Conservation (phyloP, 257 asterid species). For the Penstemon eatonii region DNA sequence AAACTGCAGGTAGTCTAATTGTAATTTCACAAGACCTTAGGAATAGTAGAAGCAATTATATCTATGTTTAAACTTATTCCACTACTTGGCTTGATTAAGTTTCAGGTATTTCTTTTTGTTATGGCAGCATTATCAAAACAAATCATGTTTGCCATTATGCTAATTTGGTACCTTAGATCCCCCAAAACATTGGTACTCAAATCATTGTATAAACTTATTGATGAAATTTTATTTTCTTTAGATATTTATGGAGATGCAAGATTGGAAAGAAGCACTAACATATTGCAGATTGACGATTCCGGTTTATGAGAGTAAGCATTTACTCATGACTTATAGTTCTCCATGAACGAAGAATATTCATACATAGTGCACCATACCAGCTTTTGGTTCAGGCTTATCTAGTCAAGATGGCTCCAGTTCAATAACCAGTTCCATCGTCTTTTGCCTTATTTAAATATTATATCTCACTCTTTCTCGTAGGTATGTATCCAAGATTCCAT, state of each 20-base stretch:
- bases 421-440: background rate
- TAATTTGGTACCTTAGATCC: background rate
- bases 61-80: background rate
- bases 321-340: constrained; percentile 14
- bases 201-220: background rate
- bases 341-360: background rate
- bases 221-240: constrained; percentile 32
- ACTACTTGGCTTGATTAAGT: background rate
- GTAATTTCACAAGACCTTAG: too few relatives aligned
- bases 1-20: too few relatives aligned
- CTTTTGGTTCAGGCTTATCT: background rate
- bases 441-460: background rate
- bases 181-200: constrained; percentile 4
- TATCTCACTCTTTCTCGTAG: constrained; percentile 38
- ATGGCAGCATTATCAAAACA: background rate
- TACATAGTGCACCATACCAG: background rate
- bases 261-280: constrained; percentile 75
- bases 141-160: background rate
- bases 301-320: constrained; percentile 62
- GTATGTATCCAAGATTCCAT: constrained; percentile 69
- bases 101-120: background rate
- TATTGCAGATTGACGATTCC: constrained; percentile 76
- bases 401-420: constrained; percentile 1
- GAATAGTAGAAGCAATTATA: too few relatives aligned
- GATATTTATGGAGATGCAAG: constrained; percentile 74